Conservation (phyloP, 2,329 filamentous ascomycete genomes). For the Blastomyces gilchristii region DNA sequence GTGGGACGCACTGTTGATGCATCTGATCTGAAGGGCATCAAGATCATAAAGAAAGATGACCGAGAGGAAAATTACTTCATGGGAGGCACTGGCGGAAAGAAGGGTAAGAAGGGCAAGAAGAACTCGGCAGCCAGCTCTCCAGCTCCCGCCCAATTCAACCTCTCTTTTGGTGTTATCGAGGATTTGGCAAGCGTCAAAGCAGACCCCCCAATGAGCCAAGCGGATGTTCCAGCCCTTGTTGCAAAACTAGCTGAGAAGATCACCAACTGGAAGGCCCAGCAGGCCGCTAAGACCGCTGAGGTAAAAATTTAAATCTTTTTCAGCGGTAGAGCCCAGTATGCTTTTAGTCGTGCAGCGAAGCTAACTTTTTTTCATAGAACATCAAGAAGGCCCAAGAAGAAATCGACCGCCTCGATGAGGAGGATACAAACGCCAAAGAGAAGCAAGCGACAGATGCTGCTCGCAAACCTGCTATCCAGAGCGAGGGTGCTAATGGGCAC, state of each 20-base stretch:
- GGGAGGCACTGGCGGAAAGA: slow-evolving; percentile 64
- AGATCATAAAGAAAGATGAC: slow-evolving; percentile 74
- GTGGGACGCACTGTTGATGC: slow-evolving; percentile 76
- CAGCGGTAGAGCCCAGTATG: background rate
- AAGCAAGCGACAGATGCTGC: slow-evolving; percentile 39
- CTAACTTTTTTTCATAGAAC: slow-evolving; percentile 52
- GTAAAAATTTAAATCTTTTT: slow-evolving; percentile 47
- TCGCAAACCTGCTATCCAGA: slow-evolving; percentile 44
- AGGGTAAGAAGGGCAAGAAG: slow-evolving; percentile 61
- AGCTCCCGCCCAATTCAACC: slow-evolving; percentile 58
- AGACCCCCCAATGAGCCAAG: slow-evolving; percentile 75
- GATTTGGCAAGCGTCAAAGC: slow-evolving; percentile 76
- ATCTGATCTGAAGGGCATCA: slow-evolving; percentile 73
- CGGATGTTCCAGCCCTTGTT: slow-evolving; percentile 65
- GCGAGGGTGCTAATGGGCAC: slow-evolving; percentile 44
- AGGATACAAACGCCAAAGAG: slow-evolving; percentile 49
- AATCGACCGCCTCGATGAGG: slow-evolving; percentile 70
- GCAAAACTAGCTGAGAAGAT: slow-evolving; percentile 93
- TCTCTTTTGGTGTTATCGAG: slow-evolving; percentile 84
- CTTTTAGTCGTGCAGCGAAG: background rate
- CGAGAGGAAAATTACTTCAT: slow-evolving; percentile 77
- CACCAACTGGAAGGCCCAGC: slow-evolving; percentile 80
- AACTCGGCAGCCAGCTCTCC: slow-evolving; percentile 40
- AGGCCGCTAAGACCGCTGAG: slow-evolving; percentile 78
- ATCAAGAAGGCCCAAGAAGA: slow-evolving; percentile 93